phyloP scores from a whole-genome alignment of 2,329 filamentous ascomycete genomes.

The Fusarium secorum region DNA sequence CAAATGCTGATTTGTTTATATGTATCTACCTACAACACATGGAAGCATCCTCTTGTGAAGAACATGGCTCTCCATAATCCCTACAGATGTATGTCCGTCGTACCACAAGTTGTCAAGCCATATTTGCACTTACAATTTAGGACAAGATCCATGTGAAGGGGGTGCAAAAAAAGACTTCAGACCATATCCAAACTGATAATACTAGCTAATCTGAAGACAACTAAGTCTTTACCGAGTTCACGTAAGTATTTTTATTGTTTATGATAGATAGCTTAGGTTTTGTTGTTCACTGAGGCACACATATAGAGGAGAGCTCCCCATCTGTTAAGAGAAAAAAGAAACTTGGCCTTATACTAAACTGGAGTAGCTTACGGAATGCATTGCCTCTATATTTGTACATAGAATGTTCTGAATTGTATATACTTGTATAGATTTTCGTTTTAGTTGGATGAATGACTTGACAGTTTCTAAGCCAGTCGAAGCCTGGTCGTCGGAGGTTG shows the following conservation, averaged over 20 bases:
- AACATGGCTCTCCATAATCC: rapidly evolving
- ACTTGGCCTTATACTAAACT: rapidly evolving
- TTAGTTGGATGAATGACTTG: neutral
- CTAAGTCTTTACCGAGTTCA: too few relatives aligned
- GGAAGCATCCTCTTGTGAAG: neutral
- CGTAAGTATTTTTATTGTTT: too few relatives aligned
- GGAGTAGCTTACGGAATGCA: rapidly evolving
- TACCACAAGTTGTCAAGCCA: neutral
- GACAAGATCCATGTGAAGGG: neutral
- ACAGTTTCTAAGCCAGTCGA: neutral
- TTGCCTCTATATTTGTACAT: rapidly evolving
- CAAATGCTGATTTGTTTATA: neutral
- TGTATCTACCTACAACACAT: neutral
- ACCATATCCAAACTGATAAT: neutral
- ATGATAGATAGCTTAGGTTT: neutral
- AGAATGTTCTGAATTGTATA: neutral
- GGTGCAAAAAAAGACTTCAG: neutral
- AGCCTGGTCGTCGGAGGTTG: neutral
- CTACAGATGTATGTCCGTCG: rapidly evolving
- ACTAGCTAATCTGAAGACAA: too few relatives aligned
- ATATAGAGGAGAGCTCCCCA: neutral
- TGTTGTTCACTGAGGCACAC: neutral
- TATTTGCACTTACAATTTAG: neutral
- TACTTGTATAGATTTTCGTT: neutral
- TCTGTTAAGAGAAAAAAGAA: too few relatives aligned